Base-by-base conservation (phyloP, 306 rosid genomes). In the Quercus ilex region DNA sequence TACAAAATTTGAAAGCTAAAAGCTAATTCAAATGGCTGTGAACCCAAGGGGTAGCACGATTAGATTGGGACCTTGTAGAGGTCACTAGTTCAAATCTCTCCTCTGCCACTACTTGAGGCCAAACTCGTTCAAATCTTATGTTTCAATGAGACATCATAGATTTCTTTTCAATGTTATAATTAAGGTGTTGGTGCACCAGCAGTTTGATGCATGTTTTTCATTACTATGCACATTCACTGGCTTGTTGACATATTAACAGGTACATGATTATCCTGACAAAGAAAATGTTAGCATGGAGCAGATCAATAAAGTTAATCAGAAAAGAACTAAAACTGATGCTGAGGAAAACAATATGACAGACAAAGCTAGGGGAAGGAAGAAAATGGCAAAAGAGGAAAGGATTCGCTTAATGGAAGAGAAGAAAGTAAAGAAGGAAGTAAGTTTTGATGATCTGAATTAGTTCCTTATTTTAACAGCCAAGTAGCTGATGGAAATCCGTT, bases 351-450 rank as follows among this genome's bases (percentile, higher is more conserved):
- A 62, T 15, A 30, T 31, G 53, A 56, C 73, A 33, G 79, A 80
- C 23, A 86, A 82, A 83, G 78, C 76, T 64, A 74, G 3, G 33
- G 86, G 89, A 80, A 91, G 80, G 86, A 78, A 82, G 80, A 91
- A 85, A 87, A 87, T 84, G 86, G 74, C 92, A 13, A 86, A 90
- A 84, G 99, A 94, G 84, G 97, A 92, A 88, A 90, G 83, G 77
- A 77, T 70, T 68, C 92, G 71, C 55, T 33, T 88, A 77, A 92
- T 86, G 94, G 99, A 91, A 81, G 99, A 91, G 83, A 92, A 91
- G 84, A 94, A 89, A 76, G 76, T 74, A 28, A 86, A 82, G 83
- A 91, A 88, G 87, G 90, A 89, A 62, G 98, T 91, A 80, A 41
- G 95, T 82, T 63, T 79, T 12, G 72, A n/a, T 81, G 77, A n/a